Conservation (phyloP, 164 flowering plant genomes). For the Magnolia sinica region DNA sequence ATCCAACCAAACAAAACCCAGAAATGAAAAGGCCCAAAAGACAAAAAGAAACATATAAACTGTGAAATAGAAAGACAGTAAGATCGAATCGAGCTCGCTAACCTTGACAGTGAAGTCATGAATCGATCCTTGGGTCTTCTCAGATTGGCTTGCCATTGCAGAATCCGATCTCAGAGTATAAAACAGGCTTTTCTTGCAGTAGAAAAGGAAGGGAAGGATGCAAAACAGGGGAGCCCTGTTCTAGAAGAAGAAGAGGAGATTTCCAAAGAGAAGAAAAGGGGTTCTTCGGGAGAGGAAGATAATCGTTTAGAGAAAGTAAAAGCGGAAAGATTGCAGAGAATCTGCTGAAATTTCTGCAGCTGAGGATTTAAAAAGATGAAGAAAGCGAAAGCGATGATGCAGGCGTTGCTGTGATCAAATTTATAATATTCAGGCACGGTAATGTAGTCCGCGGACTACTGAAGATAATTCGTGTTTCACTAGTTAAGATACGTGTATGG, state of each 20-base stretch:
- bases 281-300: not conserved
- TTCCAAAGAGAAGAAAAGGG: not conserved
- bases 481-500: no score
- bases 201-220: not conserved
- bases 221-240: not conserved
- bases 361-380: not conserved
- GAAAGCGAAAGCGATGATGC: no score
- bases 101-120: conserved; percentile 69
- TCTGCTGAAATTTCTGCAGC: not conserved
- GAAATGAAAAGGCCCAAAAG: not conserved
- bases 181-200: conserved; percentile 7
- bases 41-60: no score
- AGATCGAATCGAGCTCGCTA: not conserved
- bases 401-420: no score
- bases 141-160: conserved; percentile 45
- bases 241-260: not conserved
- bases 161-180: conserved; percentile 9
- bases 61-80: not conserved
- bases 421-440: no score
- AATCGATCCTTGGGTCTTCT: conserved; percentile 21
- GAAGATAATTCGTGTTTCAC: no score
- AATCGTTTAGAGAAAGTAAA: not conserved
- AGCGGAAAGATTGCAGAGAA: not conserved
- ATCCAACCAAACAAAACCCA: no score
- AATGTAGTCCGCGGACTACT: no score